Percentiles rank a stretch among this genome's conserved stretches.
These are phyloP conservation scores for Mycena kentingensis DNA, from an alignment of 768 basidiomycete species.

Conservation along the genomic window DNA sequence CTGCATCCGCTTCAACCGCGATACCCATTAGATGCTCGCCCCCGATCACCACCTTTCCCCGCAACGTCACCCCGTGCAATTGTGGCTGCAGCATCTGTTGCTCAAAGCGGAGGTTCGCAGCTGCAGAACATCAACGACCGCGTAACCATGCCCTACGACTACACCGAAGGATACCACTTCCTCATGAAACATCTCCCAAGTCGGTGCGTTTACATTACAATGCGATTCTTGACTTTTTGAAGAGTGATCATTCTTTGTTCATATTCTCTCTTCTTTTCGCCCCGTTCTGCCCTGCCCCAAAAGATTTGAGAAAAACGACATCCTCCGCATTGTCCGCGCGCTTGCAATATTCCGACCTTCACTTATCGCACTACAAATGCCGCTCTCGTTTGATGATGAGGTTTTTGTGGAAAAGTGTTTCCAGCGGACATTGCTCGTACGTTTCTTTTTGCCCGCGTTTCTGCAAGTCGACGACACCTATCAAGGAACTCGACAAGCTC, in stretches of 20 bases:
- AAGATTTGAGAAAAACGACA: conserved; percentile 96
- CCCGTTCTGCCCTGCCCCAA: conserved; percentile 17
- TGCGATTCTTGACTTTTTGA: conserved; percentile 46
- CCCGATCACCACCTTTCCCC: conserved; percentile 42
- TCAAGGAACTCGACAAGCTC: conserved; percentile 91
- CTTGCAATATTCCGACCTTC: conserved; percentile 96
- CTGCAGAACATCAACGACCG: conserved; percentile 64
- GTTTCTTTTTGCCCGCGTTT: conserved; percentile 27
- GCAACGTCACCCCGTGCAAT: conserved; percentile 29
- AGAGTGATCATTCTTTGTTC: conserved; percentile 31
- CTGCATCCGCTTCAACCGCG: conserved; percentile 55
- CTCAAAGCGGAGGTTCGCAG: conserved; percentile 30
- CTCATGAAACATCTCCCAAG: conserved; percentile 91
- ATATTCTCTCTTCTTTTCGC: conserved; percentile 11
- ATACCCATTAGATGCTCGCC: conserved; percentile 49
- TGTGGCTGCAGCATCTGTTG: conserved; percentile 29
- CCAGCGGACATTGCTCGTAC: conserved; percentile 86
- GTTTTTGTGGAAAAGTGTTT: conserved; percentile 96
- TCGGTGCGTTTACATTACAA: conserved; percentile 60
- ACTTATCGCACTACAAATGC: conserved; percentile 97
- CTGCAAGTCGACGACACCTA: conserved; percentile 11
- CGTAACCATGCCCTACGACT: conserved; percentile 83
- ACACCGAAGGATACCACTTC: conserved; percentile 95
- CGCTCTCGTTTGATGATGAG: conserved; percentile 93
- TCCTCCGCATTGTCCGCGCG: conserved; percentile 90